phyloP scores from a whole-genome alignment of 2,329 filamentous ascomycete genomes.

The Cyphellophora europaea region DNA sequence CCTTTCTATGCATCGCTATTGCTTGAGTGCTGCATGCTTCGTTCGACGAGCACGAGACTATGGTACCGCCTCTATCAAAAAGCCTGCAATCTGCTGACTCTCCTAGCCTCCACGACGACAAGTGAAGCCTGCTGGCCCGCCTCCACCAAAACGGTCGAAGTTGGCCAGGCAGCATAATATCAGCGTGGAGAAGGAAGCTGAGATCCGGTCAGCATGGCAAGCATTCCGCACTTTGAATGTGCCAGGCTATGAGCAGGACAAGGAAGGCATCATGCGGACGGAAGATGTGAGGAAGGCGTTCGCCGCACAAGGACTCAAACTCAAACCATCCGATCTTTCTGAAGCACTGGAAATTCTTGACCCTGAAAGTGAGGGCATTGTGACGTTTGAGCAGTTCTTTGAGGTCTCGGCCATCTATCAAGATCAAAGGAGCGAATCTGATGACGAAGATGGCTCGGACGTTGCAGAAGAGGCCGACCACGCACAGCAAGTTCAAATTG shows the following conservation, averaged over 20 bases:
- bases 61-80: too few species aligned
- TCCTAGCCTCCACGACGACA: background rate
- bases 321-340: constrained; percentile 53
- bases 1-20: too few species aligned
- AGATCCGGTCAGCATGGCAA: constrained; percentile 83
- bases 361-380: constrained; percentile 68
- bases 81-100: too few species aligned
- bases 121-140: background rate
- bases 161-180: constrained; percentile 89
- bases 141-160: constrained; percentile 55
- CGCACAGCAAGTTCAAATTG: constrained; percentile 63
- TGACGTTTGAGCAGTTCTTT: constrained; percentile 72
- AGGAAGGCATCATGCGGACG: constrained; percentile 52
- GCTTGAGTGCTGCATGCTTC: too few species aligned
- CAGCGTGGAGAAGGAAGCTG: constrained; percentile 70
- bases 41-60: too few species aligned
- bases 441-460: background rate
- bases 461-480: background rate
- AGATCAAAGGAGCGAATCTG: background rate
- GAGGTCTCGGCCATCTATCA: constrained; percentile 75
- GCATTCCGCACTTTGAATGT: constrained; percentile 53
- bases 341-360: constrained; percentile 77
- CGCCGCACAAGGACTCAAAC: constrained; percentile 70
- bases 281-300: constrained; percentile 10
- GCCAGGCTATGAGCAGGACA: constrained; percentile 60